Evolutionary conservation across 106 monocot genomes (phyloP).

Genomic region (Acorus calamus): DNA sequence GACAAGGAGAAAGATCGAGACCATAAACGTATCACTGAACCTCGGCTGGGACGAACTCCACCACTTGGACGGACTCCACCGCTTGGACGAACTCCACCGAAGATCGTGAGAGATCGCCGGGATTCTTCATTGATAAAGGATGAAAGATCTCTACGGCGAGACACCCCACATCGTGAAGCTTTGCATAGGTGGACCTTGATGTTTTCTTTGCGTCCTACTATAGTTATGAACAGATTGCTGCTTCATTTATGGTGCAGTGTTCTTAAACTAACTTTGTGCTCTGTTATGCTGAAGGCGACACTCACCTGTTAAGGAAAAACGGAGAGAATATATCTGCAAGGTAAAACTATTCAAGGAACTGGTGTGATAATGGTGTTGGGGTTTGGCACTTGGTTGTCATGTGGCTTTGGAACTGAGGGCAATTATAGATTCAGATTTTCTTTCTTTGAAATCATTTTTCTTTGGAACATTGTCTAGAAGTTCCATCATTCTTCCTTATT

Average conservation of each 20-base stretch:
- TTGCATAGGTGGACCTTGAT: constrained; percentile 84
- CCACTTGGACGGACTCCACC: too few relatives aligned
- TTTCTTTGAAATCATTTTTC: too few relatives aligned
- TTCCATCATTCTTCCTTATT: too few relatives aligned
- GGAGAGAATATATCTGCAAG: constrained; percentile 99
- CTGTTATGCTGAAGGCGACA: constrained; percentile 87
- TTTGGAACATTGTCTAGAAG: too few relatives aligned
- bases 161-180: constrained; percentile 50
- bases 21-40: constrained; percentile 38
- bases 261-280: constrained; percentile 59
- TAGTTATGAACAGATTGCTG: constrained; percentile 58
- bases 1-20: constrained; percentile 49
- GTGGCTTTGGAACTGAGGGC: not conserved
- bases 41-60: not conserved
- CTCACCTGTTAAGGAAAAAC: constrained; percentile 97
- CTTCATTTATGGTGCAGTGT: constrained; percentile 44
- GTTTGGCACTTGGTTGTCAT: constrained; percentile 7
- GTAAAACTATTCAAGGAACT: constrained; percentile 43
- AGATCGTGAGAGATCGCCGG: constrained; percentile 52
- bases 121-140: constrained; percentile 54
- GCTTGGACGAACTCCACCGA: constrained; percentile 36
- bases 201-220: constrained; percentile 40
- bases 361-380: constrained; percentile 7
- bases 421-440: too few relatives aligned
- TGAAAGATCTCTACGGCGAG: constrained; percentile 51